Evolutionary conservation across 441 rosid species (phyloP), one percentile per base, ranked within the genome.

Genomic region (Capsella rubella): DNA sequence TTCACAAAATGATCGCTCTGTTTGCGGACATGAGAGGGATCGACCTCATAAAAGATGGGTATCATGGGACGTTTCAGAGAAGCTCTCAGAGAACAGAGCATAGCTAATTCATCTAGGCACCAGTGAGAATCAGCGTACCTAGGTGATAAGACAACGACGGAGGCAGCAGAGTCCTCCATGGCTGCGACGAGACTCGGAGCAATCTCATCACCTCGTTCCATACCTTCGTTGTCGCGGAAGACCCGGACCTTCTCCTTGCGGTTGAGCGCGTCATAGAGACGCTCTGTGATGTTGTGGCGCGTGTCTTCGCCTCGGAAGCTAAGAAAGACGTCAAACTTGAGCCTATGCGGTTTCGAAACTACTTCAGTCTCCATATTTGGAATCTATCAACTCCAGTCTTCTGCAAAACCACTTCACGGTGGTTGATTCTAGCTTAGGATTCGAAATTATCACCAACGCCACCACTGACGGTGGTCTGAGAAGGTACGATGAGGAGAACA

Each of bases 261-360:
- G 47, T 18, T 2, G 25, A 87, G 80, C 8, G 76, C 65, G 1
- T 64, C 5, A 49, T 67, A 81, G 67, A 89, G 79, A 21, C 51
- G 59, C 6, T 3, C 8, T 15, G 65, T 68, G 78, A 89, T 21
- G 72, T 28, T 15, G 0, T 1, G 0, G 56, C 91, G 85, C 7
- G 86, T 82, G 78, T 89, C 94, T 8, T 32, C 67, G 15, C 90
- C 90, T 12, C 86, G 71, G 74, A 85, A 89, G 46, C 90, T 89
- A 46, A 87, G 74, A 73, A 89, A 89, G 45, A 84, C 85, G 74
- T 89, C 87, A 73, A 75, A 87, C 6, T 70, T 59, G 77, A 80
- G 80, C 73, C 77, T 77, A 27, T 66, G 77, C 34, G 68, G 61
- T 37, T 50, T 43, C 10, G 73, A 42, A 4, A 70, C 29, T 18